A percentile compares a stretch with the other conserved stretches of the same genome.
These are phyloP conservation scores for Suillus cothurnatus DNA, from an alignment of 768 basidiomycete species.

Conservation along the genomic window DNA sequence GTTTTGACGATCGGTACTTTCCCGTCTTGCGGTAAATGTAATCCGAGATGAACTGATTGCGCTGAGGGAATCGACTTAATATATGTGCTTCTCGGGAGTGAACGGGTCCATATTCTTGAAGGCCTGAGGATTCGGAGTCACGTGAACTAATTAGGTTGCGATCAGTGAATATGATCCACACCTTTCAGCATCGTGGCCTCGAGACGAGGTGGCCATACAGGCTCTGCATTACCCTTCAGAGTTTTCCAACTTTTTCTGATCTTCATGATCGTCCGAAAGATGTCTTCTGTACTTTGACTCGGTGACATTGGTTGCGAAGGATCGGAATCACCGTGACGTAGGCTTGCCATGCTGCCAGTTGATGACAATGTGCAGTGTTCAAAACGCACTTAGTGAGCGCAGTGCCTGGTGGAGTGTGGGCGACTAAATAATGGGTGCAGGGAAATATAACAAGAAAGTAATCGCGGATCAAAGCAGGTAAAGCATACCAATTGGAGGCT, in stretches of 20 bases:
- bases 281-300: slow-evolving; percentile 42
- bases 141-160: slow-evolving; percentile 18
- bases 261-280: slow-evolving; percentile 66
- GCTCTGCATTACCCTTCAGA: slow-evolving; percentile 62
- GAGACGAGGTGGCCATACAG: slow-evolving; percentile 79
- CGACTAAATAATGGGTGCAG: slow-evolving; percentile 9
- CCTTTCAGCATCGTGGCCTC: slow-evolving; percentile 80
- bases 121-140: slow-evolving; percentile 40
- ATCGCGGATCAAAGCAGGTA: slow-evolving; percentile 7
- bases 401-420: slow-evolving; percentile 9
- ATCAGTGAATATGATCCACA: slow-evolving; percentile 28
- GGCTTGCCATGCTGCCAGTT: background rate
- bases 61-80: slow-evolving; percentile 74
- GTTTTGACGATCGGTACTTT: slow-evolving; percentile 71
- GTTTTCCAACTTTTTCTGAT: slow-evolving; percentile 78
- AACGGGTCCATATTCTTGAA: slow-evolving; percentile 71
- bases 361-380: background rate
- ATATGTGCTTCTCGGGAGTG: slow-evolving; percentile 72
- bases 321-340: background rate
- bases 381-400: background rate
- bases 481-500: slow-evolving; percentile 2
- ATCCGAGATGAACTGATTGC: slow-evolving; percentile 81
- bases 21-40: slow-evolving; percentile 72
- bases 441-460: slow-evolving; percentile 15
- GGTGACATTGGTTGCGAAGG: slow-evolving; percentile 15